Conservation (phyloP, 2,329 filamentous ascomycete genomes). For the Podosphaera aphanis region DNA sequence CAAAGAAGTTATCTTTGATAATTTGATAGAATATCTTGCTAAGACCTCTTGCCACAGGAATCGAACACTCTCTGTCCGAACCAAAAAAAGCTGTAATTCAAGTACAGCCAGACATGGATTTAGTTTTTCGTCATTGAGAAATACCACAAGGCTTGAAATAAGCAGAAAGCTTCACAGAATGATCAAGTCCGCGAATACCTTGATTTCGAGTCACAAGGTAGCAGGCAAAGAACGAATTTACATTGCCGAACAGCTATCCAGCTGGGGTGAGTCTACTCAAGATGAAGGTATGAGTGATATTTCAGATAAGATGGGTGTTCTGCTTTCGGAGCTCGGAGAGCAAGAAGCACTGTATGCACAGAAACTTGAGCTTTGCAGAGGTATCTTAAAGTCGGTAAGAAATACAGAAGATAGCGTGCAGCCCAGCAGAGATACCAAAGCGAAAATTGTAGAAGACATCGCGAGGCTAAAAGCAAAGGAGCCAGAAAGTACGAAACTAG, state of each 20-base stretch:
- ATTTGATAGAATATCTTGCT: background rate
- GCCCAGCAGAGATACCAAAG: slow-evolving; percentile 67
- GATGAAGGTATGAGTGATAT: slow-evolving; percentile 77
- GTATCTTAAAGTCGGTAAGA: slow-evolving; percentile 68
- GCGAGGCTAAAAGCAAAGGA: slow-evolving; percentile 80
- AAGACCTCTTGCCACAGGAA: slow-evolving; percentile 29
- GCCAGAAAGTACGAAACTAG: slow-evolving; percentile 57
- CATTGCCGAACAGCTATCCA: slow-evolving; percentile 75
- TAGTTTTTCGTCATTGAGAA: slow-evolving; percentile 66
- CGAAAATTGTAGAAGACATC: slow-evolving; percentile 81
- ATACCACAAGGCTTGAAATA: slow-evolving; percentile 64
- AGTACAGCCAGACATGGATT: slow-evolving; percentile 41
- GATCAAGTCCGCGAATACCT: slow-evolving; percentile 85
- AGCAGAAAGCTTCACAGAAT: slow-evolving; percentile 73
- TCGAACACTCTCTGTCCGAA: slow-evolving; percentile 51
- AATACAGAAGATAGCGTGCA: slow-evolving; percentile 93
- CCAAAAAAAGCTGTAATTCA: slow-evolving; percentile 20
- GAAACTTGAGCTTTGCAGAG: slow-evolving; percentile 64
- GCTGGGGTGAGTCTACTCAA: slow-evolving; percentile 82
- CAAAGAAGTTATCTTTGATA: no score
- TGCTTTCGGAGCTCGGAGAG: slow-evolving; percentile 79
- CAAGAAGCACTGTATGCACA: slow-evolving; percentile 79
- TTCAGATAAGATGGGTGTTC: slow-evolving; percentile 82
- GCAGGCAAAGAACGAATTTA: slow-evolving; percentile 65
- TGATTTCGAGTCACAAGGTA: slow-evolving; percentile 62